Evolutionary conservation across 140 eudicot genomes (phyloP).

Genomic region (Erigeron philadelphicus): DNA sequence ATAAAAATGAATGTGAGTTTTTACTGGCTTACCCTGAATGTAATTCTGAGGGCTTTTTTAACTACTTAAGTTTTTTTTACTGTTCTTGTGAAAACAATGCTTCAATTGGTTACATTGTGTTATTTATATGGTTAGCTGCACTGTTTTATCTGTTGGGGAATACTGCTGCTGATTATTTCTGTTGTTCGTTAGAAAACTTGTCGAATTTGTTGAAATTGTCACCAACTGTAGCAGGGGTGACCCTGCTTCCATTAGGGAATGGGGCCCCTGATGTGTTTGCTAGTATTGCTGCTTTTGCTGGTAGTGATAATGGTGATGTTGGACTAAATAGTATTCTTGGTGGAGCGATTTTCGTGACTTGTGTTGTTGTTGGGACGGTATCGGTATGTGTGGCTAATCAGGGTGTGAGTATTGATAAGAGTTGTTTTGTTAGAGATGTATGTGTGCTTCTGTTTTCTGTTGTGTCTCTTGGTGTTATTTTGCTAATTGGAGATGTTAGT

Average conservation of each 20-base stretch:
- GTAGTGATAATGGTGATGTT: constrained; percentile 57
- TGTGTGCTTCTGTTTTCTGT: constrained; percentile 53
- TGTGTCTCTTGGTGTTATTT: constrained; percentile 40
- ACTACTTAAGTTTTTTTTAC: constrained; percentile 57
- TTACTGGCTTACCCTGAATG: constrained; percentile 57
- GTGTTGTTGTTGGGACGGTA: constrained; percentile 65
- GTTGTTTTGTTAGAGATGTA: constrained; percentile 61
- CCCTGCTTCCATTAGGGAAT: constrained; percentile 79
- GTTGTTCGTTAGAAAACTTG: constrained; percentile 67
- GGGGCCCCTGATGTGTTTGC: constrained; percentile 92
- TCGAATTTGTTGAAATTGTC: constrained; percentile 47
- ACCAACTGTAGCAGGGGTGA: constrained; percentile 81
- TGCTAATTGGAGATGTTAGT: constrained; percentile 56
- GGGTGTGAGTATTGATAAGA: constrained; percentile 44
- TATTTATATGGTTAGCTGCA: constrained; percentile 50
- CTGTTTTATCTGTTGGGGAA: constrained; percentile 71
- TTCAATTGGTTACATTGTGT: constrained; percentile 43
- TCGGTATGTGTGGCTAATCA: constrained; percentile 48
- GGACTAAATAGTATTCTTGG: constrained; percentile 88
- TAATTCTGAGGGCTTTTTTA: constrained; percentile 52
- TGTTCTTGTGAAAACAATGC: constrained; percentile 48
- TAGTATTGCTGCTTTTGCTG: constrained; percentile 75
- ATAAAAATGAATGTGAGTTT: constrained; percentile 47
- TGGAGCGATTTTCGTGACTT: constrained; percentile 65
- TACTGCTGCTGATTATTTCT: constrained; percentile 81